Evolutionary conservation across 2,329 filamentous ascomycete genomes (phyloP), one percentile per base, ranked within the genome.

Genomic region (Aspergillus japonicus): DNA sequence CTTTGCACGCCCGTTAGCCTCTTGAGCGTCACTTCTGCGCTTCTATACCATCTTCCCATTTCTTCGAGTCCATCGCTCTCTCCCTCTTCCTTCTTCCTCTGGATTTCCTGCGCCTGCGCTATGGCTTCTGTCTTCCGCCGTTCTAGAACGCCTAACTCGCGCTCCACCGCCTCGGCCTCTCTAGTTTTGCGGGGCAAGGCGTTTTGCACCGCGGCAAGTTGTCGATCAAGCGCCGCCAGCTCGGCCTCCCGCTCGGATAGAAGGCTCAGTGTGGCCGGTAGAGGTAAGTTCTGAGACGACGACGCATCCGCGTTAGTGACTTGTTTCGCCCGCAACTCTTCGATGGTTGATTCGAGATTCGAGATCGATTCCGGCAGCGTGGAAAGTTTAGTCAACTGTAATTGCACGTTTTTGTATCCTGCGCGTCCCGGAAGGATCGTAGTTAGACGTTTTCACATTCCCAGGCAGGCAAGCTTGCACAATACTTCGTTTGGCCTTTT

Each of bases 271-370:
- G 78, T 81, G 21, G 74, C 76, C 2, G 76, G 74, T 12, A 78
- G 72, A 21, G 76, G 70, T 23, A 78, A 70, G 23, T 73, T 77
- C 54, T 77, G 76, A 1, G 73, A 75, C 0, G 75, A 73, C 1
- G 72, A 70, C 12, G 62, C 67, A 80, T 82, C 78, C 88, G 90
- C 65, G 84, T 84, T 55, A 85, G 89, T 58, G 86, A 80, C 70
- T 84, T 85, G 59, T 82, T 82, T 62, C 89, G 77, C 71, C 61
- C 77, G 79, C 24, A 87, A 71, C 19, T 70, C 70, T 44, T 77
- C 74, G 64, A 87, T 82, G 1, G 75, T 81, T 2, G 74, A 71
- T 64, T 85, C 79, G 5, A 87, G 73, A 24, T 79, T 77, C 49
- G 79, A 75, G 48, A 87, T 85, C 11, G 83, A 79, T 7, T 73